phyloP scores from a whole-genome alignment of 208 protist species.

The Crithidia mellificae region DNA sequence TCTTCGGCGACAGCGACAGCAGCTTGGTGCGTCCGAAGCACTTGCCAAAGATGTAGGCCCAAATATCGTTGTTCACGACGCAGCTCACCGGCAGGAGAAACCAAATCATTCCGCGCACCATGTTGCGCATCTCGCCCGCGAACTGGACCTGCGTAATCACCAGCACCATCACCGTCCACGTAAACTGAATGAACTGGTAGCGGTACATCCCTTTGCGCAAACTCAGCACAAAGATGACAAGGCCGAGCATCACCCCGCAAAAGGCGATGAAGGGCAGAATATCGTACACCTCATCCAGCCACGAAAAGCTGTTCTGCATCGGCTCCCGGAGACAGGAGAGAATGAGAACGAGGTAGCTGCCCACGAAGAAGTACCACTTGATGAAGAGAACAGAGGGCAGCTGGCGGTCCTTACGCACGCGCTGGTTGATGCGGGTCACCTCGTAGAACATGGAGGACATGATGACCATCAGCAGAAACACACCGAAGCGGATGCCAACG shows the following conservation, averaged over 20 bases:
- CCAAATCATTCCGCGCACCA: conserved; percentile 92
- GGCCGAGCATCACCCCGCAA: conserved; percentile 61
- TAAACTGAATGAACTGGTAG: conserved; percentile 92
- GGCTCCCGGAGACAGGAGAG: conserved; percentile 57
- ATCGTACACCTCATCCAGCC: conserved; percentile 45
- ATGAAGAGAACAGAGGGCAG: conserved; percentile 71
- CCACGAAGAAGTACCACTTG: conserved; percentile 81
- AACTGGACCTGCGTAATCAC: conserved; percentile 73
- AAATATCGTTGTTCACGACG: conserved; percentile 92
- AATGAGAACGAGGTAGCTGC: conserved; percentile 46
- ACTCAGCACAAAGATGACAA: conserved; percentile 88
- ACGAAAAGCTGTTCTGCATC: conserved; percentile 62
- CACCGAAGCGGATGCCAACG: conserved; percentile 71
- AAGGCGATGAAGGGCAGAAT: conserved; percentile 73
- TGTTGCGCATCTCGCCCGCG: conserved; percentile 70
- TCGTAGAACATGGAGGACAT: conserved; percentile 86
- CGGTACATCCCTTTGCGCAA: conserved; percentile 87
- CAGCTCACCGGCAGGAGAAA: conserved; percentile 89
- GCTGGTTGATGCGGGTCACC: conserved; percentile 86
- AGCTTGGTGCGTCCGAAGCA: conserved; percentile 86
- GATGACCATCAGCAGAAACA: conserved; percentile 70
- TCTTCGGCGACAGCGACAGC: conserved; percentile 90
- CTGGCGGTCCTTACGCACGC: conserved; percentile 70
- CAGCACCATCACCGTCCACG: conserved; percentile 88
- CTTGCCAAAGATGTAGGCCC: conserved; percentile 91